Base-by-base conservation (phyloP, 192 early-diverging fungal genomes). In the Coemansia sp. region DNA sequence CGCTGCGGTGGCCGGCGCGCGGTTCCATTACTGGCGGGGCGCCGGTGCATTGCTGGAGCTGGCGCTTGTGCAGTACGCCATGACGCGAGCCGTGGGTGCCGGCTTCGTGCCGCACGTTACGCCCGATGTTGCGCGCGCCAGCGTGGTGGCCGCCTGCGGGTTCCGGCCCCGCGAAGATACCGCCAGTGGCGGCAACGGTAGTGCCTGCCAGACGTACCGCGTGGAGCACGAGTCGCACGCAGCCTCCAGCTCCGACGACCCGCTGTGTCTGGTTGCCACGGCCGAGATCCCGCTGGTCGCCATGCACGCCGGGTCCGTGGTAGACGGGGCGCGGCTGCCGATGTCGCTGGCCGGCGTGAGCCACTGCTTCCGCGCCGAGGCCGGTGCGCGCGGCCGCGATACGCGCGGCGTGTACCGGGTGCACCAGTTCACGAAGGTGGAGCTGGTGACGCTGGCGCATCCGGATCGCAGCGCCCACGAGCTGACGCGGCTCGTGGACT, bases 341-440 rank as follows among this genome's bases (percentile, higher is more conserved):
- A 78, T 87, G 48, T 86, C 87, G 37, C 65, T 90, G 58, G 96
- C 93, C 17, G 96, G 90, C 2, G 86, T 94, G 32, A 91, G 95
- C 37, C 86, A 90, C 53, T 90, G 92, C n/a, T 96, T 95, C 75
- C 87, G 96, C 32, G 93, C 94, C 10, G 96, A 98, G 71, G 93
- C 94, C 2, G 89, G 92, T 0, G 87, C 93, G 0, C 86, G 94
- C n/a, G 91, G 90, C 0, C 85, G 86, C 45, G 94, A 98, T 59
- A 88, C 89, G 42, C 88, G 91, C 16, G 96, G 96, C 0, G 73
- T 98, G 32, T 98, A 96, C 79, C 86, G 96, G 3, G 88, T 98
- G 19, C 94, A 98, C 81, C 96, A 96, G 69, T 98, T 98, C 69
- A 92, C 88, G 37, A 98, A 98, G 69, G 92, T 98, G 0, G 96